phyloP scores from a whole-genome alignment of 306 rosid genomes.

The Elaeagnus macrophylla region DNA sequence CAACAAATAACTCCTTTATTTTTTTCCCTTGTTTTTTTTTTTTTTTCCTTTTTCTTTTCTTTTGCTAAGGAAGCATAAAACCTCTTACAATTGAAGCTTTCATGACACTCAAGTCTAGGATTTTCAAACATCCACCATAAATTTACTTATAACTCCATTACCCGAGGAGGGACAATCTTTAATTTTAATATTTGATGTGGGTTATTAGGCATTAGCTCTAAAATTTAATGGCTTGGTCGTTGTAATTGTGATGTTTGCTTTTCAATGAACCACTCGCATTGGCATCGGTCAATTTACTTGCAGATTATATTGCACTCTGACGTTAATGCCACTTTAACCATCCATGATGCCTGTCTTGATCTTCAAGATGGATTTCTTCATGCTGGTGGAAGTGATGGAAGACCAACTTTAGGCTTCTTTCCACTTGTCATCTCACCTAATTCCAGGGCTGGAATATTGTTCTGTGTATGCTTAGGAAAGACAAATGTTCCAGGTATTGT shows the following conservation, averaged over 20 bases:
- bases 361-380: constrained; percentile 97
- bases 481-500: constrained; percentile 52
- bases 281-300: constrained; percentile 24
- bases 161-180: constrained; percentile 7
- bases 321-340: constrained; percentile 75
- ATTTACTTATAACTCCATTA: background rate
- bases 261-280: too few relatives aligned
- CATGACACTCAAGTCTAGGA: background rate
- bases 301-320: constrained; percentile 91
- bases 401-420: constrained; percentile 67
- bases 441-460: constrained; percentile 81
- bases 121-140: too few relatives aligned
- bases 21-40: too few relatives aligned
- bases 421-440: constrained; percentile 75
- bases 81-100: background rate
- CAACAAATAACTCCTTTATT: too few relatives aligned
- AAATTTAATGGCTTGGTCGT: background rate
- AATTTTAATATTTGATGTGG: constrained; percentile 1
- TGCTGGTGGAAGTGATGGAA: constrained; percentile 49
- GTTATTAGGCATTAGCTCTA: too few relatives aligned
- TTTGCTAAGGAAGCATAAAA: background rate
- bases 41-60: background rate
- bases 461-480: constrained; percentile 73
- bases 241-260: too few relatives aligned
- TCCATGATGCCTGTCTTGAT: constrained; percentile 90